Conservation (phyloP, 805 yeast species). For the Candida coquimbonensis region DNA sequence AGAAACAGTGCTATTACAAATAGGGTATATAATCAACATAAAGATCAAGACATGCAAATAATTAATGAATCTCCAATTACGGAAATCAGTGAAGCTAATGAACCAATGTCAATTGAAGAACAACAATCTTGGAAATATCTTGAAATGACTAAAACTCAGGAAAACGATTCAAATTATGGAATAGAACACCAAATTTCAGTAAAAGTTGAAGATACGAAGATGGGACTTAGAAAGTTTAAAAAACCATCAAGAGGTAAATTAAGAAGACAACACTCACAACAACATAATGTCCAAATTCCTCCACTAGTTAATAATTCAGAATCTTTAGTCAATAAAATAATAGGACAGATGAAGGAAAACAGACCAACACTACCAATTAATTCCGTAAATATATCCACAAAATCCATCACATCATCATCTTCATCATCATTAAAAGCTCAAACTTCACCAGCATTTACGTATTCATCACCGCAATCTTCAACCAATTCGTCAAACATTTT, state of each 20-base stretch:
- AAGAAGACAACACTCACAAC: neutral
- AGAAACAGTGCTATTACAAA: conserved; percentile 23
- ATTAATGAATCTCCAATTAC: conserved; percentile 3
- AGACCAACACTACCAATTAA: neutral
- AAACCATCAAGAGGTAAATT: conserved; percentile 15
- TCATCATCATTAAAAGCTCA: neutral
- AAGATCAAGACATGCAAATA: neutral
- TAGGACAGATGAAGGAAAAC: conserved; percentile 16
- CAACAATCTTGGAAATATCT: conserved; percentile 19
- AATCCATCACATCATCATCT: neutral
- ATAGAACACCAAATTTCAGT: no score
- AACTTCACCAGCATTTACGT: neutral
- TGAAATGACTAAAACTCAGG: conserved; percentile 10
- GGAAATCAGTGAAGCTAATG: conserved; percentile 7
- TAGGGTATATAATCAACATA: conserved; percentile 18
- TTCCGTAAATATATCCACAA: no score
- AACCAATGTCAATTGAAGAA: conserved; percentile 17
- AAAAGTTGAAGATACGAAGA: neutral
- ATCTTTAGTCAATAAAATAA: conserved; percentile 13
- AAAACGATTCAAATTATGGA: neutral
- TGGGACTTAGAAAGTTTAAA: conserved; percentile 11
- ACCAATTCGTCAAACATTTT: conserved; percentile 2
- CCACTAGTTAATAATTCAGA: neutral
- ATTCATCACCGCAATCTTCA: conserved; percentile 9
- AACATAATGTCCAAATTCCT: neutral